Percentiles rank a stretch among this genome's conserved stretches.
phyloP scores from a whole-genome alignment of 208 protist species.

The Leishmania tarentolae region DNA sequence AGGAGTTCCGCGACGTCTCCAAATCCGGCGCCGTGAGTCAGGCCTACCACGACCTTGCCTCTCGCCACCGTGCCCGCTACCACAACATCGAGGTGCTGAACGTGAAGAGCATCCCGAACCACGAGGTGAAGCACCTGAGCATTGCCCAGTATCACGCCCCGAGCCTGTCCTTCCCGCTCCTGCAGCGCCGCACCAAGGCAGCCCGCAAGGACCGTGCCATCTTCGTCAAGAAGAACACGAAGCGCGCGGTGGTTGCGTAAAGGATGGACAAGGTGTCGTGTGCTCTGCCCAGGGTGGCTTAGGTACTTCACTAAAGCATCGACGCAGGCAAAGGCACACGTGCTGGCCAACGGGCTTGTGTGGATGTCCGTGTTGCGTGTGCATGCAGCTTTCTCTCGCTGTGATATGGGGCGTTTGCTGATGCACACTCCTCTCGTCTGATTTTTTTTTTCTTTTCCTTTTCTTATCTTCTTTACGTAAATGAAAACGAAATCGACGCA shows the following conservation, averaged over 20 bases:
- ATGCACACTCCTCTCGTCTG: neutral
- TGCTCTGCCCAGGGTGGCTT: neutral
- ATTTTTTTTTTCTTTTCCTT: neutral
- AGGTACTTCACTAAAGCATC: neutral
- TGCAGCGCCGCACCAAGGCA: conserved; percentile 84
- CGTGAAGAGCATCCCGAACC: conserved; percentile 88
- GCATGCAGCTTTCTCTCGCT: neutral
- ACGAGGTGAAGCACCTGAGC: conserved; percentile 80
- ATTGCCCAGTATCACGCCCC: conserved; percentile 93
- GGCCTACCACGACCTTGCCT: conserved; percentile 98
- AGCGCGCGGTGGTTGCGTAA: conserved; percentile 81
- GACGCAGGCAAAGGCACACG: neutral
- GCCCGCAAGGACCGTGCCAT: conserved; percentile 82
- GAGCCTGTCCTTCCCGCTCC: conserved; percentile 96
- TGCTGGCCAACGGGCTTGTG: neutral
- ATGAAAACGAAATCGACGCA: neutral
- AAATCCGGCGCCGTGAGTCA: conserved; percentile 96
- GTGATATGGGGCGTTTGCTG: neutral
- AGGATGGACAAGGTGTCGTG: neutral
- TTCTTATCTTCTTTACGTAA: neutral
- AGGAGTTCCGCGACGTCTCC: conserved; percentile 98
- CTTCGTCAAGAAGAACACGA: conserved; percentile 86
- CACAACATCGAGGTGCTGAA: conserved; percentile 97
- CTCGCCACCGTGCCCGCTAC: conserved; percentile 95
- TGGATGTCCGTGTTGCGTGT: neutral